Evolutionary conservation across 108 stramenopile species (phyloP), one percentile per base, ranked within the genome.

Genomic region (Bacterosira constricta): DNA sequence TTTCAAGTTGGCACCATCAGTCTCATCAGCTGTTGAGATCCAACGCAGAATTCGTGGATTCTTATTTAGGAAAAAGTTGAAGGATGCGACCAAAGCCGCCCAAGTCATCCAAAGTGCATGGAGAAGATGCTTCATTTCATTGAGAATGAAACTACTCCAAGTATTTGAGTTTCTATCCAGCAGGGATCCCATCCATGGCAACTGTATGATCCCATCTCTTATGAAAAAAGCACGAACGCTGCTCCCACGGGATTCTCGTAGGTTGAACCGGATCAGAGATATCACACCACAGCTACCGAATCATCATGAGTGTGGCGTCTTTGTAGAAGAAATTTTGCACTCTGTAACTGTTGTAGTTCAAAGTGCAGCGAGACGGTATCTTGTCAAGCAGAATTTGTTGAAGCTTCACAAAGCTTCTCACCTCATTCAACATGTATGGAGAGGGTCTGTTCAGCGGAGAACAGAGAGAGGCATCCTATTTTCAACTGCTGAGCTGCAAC

Each of bases 341-440:
- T 71, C 79, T 11, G 79, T 80, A 35, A 58, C 71, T 20, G 71
- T 80, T 39, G 66, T 63, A 12, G 67, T 80, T 49, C 79, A 80
- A 72, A 67, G 71, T 32, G 36, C 27, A 37, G 59, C 45, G 4
- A 80, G 79, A 17, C 21, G 59, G 11, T 72, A 72, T 52, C 57
- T 72, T 61, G 70, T 55, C 4, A 46, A 13, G 29, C 35, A 13
- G 37, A 59, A 20, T 38, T 20, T 64, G 31, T 49, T 59, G 1
- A 41, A 27, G 21, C 66, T 61, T 23, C 34, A 68, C 42, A 30
- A 4, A 18, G 63, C 63, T 1, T 26, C 49, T 21, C 9, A 29
- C 12, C 25, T 9, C 55, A 53, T 64, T 12, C 63, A 64, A 45
- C 15, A 4, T 23, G 3, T 9, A 1, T 45, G 50, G 63, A 58